Evolutionary conservation across 331 rosid species (phyloP), one percentile per base, ranked within the genome.

Genomic region (Acacia pycnantha): DNA sequence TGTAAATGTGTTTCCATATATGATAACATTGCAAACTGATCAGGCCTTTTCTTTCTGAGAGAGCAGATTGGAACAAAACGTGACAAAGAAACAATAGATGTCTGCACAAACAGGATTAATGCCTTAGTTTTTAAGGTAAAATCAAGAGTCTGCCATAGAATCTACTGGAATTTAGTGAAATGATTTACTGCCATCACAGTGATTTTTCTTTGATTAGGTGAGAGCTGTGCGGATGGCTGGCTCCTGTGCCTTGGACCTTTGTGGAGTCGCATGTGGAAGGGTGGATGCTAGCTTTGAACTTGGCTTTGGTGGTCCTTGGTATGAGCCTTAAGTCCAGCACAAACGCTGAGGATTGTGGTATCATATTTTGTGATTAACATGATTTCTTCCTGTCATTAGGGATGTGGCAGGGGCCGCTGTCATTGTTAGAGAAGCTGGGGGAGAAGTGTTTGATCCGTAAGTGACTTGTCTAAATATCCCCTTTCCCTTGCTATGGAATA

Each of bases 221-320:
- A 91, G 98, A 85, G 90, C 97, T 29, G 77, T 94, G 73, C 84
- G 96, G 70, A 91, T 91, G 91, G 48, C 79, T 83, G 98, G 98
- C 77, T 94, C 97, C 16, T 94, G 97, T 81, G 98, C 98, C 8
- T 62, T 94, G 88, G 83, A 88, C 84, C 94, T 92, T 43, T 94
- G 98, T 75, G 98, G 96, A 79, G 78, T 94, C n/a, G 98, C 98
- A 44, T 91, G 97, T 74, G 97, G 98, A 81, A 92, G 97, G 89
- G 78, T 94, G 53, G 97, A 94, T 86, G 80, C 92, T 13, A 85
- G 82, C 78, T 92, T 84, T 50, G 87, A 86, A 82, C 24, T 76
- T 7, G 94, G 96, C 86, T 94, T 86, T 54, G 98, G 98, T 70
- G 98, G 98, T 85, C 94, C 98, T 68, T 94, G 97, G 97, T 94